A percentile compares a stretch with the other conserved stretches of the same genome.
phyloP scores from a whole-genome alignment of 768 basidiomycete genomes.

The Pleurotus tuoliensis region DNA sequence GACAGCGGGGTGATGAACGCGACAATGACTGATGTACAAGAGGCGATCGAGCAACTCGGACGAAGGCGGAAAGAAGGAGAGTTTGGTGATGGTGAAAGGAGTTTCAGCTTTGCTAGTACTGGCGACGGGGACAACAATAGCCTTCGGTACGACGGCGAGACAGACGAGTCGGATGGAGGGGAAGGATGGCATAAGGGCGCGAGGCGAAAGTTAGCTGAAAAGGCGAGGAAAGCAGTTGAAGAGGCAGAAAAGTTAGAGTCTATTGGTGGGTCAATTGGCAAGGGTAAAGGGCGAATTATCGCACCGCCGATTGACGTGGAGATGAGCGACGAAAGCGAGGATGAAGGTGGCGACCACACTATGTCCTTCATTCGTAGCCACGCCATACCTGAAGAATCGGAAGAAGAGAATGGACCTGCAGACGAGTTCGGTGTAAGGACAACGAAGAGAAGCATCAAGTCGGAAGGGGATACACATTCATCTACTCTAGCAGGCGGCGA shows the following conservation, averaged over 20 bases:
- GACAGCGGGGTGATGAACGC: conserved; percentile 63
- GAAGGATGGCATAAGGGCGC: conserved; percentile 66
- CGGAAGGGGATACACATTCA: conserved; percentile 13
- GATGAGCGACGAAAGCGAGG: conserved; percentile 79
- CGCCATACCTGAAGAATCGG: conserved; percentile 1
- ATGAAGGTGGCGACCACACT: conserved; percentile 43
- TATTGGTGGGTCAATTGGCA: conserved; percentile 20
- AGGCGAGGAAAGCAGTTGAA: conserved; percentile 60
- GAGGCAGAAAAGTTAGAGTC: conserved; percentile 48
- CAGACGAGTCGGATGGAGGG: conserved; percentile 33
- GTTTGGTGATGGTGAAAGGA: conserved; percentile 55
- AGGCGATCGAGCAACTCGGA: conserved; percentile 86
- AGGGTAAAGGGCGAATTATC: conserved; percentile 18
- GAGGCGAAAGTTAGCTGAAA: conserved; percentile 64
- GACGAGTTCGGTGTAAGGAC: conserved; percentile 20
- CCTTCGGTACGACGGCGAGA: conserved; percentile 32
- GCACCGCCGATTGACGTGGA: conserved; percentile 73
- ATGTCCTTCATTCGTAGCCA: conserved; percentile 18
- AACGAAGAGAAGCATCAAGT: conserved; percentile 19
- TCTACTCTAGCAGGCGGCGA: not conserved
- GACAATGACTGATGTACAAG: conserved; percentile 86
- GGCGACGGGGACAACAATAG: conserved; percentile 33
- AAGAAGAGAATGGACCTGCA: conserved; percentile 65
- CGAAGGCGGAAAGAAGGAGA: conserved; percentile 28
- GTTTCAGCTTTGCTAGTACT: conserved; percentile 77